Evolutionary conservation across 2,329 filamentous ascomycete genomes (phyloP).

Genomic region (Apiospora sp.): DNA sequence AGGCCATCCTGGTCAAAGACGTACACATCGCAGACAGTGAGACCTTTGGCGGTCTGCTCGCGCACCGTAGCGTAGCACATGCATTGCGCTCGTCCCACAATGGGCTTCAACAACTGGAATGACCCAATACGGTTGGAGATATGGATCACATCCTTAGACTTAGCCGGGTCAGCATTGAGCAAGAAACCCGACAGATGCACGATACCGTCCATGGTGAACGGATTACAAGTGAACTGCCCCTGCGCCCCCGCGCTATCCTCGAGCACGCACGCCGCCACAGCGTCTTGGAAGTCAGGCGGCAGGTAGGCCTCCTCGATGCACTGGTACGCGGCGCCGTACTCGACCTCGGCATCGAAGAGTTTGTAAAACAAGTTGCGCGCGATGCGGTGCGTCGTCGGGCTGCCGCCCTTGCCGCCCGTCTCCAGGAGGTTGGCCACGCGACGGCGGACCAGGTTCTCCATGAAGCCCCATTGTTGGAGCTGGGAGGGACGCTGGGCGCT

Average conservation of each 20-base stretch:
- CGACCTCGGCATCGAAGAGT: slow-evolving; percentile 16
- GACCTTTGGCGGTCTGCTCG: slow-evolving; percentile 1
- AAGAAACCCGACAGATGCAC: slow-evolving; percentile 21
- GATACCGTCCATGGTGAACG: slow-evolving; percentile 21
- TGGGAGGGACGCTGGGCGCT: slow-evolving; percentile 8
- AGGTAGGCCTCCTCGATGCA: slow-evolving; percentile 23
- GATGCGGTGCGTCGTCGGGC: slow-evolving; percentile 19
- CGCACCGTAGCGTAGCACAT: slow-evolving; percentile 22
- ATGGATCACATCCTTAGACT: slow-evolving; percentile 16
- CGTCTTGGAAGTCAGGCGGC: slow-evolving; percentile 19
- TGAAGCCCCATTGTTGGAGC: slow-evolving; percentile 21
- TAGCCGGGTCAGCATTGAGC: slow-evolving; percentile 16
- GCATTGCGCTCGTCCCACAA: background rate
- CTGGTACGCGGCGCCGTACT: slow-evolving; percentile 7
- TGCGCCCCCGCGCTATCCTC: background rate
- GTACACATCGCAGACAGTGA: slow-evolving; percentile 10
- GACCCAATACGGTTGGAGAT: slow-evolving; percentile 20
- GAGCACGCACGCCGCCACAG: slow-evolving; percentile 10
- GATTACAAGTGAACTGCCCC: slow-evolving; percentile 21
- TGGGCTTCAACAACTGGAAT: background rate
- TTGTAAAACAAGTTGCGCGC: slow-evolving; percentile 22
- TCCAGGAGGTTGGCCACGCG: slow-evolving; percentile 7
- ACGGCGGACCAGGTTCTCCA: slow-evolving; percentile 5
- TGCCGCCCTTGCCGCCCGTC: slow-evolving; percentile 4
- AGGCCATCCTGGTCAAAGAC: slow-evolving; percentile 20